Percentiles rank a stretch among this genome's conserved stretches.
phyloP scores from a whole-genome alignment of 108 stramenopile genomes.

The Licmophora abbreviata region DNA sequence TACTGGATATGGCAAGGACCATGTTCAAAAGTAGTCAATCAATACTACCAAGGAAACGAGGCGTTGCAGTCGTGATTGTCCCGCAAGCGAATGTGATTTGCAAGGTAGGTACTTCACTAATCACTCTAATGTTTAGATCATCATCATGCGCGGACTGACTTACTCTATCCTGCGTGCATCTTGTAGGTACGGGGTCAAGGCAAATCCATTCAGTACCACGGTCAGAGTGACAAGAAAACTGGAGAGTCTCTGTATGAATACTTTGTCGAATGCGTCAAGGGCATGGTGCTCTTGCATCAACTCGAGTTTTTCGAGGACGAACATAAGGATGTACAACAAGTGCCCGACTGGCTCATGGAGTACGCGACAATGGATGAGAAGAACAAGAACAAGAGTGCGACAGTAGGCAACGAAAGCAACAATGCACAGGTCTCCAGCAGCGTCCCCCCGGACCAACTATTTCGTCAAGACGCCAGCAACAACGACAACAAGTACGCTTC shows the following conservation, averaged over 20 bases:
- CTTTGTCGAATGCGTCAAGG: slow-evolving; percentile 27
- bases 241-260: slow-evolving; percentile 39
- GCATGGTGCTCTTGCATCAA: slow-evolving; percentile 28
- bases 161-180: too few species aligned
- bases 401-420: too few species aligned
- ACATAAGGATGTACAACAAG: slow-evolving; percentile 9
- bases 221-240: slow-evolving; percentile 43
- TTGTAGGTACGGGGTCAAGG: slow-evolving; percentile 43
- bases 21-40: slow-evolving; percentile 5
- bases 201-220: slow-evolving; percentile 63
- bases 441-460: too few species aligned
- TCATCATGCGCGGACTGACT: too few species aligned
- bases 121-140: too few species aligned
- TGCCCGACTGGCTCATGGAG: too few species aligned
- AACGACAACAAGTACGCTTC: too few species aligned
- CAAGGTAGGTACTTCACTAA: too few species aligned
- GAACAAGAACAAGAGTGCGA: too few species aligned
- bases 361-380: too few species aligned
- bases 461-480: too few species aligned
- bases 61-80: slow-evolving; percentile 39
- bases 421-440: too few species aligned
- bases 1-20: slow-evolving; percentile 3
- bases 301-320: slow-evolving; percentile 3
- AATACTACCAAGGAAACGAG: not conserved
- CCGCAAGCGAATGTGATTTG: slow-evolving; percentile 64